Percentiles rank a stretch among this genome's conserved stretches.
phyloP scores from a whole-genome alignment of 768 basidiomycete species.

The Serpula lacrymans region DNA sequence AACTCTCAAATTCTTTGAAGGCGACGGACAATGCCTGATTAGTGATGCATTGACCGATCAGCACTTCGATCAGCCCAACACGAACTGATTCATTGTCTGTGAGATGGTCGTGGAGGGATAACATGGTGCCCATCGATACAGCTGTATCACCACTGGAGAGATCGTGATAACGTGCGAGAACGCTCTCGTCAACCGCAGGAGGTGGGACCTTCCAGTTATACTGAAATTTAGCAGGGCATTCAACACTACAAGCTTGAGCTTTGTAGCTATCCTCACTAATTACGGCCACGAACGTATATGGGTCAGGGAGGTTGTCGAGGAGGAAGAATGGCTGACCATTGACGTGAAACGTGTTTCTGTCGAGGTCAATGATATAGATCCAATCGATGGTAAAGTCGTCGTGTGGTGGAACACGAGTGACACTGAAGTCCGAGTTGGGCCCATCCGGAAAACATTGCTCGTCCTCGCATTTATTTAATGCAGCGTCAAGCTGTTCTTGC shows the following conservation, averaged over 20 bases:
- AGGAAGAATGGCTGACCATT: conserved; percentile 8
- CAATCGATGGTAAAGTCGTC: conserved; percentile 24
- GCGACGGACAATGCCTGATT: not conserved
- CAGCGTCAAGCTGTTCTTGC: not conserved
- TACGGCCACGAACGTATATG: not conserved
- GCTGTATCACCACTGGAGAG: conserved; percentile 3
- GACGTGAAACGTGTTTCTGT: conserved; percentile 23
- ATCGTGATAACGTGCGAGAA: conserved; percentile 8
- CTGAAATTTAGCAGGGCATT: conserved; percentile 5
- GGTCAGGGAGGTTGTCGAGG: conserved; percentile 8
- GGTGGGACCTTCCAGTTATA: conserved; percentile 18
- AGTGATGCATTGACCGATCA: conserved; percentile 6
- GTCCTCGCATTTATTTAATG: not conserved
- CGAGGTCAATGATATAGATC: conserved; percentile 27
- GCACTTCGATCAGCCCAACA: conserved; percentile 12
- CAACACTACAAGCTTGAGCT: not conserved
- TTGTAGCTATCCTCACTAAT: not conserved
- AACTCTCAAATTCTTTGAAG: not conserved
- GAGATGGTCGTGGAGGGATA: not conserved
- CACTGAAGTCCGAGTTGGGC: not conserved
- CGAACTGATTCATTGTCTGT: conserved; percentile 8
- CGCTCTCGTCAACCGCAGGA: conserved; percentile 7
- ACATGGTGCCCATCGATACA: not conserved
- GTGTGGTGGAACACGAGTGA: conserved; percentile 4
- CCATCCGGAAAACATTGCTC: not conserved